These are phyloP conservation scores for Schizochytrium sp. DNA, from an alignment of 108 stramenopile species.

Conservation along the genomic window DNA sequence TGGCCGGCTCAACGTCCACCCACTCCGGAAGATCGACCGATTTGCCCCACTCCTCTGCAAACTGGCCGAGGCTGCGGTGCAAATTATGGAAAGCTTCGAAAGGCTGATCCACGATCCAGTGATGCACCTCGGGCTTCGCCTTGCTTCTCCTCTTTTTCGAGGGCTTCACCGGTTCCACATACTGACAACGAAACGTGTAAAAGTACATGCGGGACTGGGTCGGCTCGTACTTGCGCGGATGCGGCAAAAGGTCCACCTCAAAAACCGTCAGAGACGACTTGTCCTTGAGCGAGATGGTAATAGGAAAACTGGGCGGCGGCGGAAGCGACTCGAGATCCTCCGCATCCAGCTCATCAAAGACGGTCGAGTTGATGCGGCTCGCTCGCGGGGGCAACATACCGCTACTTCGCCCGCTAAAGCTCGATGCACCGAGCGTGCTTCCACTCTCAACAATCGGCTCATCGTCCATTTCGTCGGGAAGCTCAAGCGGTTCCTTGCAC, in stretches of 20 bases:
- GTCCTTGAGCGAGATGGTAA: background rate
- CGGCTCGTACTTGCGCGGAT: background rate
- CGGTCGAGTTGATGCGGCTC: background rate
- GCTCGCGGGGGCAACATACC: background rate
- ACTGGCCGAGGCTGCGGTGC: background rate
- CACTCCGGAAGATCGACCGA: background rate
- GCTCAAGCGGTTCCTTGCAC: background rate
- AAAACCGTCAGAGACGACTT: background rate
- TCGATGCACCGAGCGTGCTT: too few species aligned
- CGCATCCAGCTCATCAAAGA: background rate
- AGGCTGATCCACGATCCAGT: constrained; percentile 11
- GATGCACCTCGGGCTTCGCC: background rate
- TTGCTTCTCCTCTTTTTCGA: background rate
- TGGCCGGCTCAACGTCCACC: background rate
- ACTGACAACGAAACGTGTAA: background rate
- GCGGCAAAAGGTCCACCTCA: background rate
- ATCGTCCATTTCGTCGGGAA: background rate
- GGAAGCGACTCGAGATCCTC: background rate
- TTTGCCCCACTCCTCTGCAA: background rate
- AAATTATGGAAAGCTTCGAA: background rate
- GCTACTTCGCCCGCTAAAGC: too few species aligned
- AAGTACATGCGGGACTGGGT: background rate
- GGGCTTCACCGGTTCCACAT: background rate
- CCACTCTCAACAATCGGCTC: too few species aligned
- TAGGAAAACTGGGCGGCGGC: background rate